These are phyloP conservation scores for Leccinum solheimii DNA, from an alignment of 1,284 basidiomycete genomes.

Conservation along the genomic window DNA sequence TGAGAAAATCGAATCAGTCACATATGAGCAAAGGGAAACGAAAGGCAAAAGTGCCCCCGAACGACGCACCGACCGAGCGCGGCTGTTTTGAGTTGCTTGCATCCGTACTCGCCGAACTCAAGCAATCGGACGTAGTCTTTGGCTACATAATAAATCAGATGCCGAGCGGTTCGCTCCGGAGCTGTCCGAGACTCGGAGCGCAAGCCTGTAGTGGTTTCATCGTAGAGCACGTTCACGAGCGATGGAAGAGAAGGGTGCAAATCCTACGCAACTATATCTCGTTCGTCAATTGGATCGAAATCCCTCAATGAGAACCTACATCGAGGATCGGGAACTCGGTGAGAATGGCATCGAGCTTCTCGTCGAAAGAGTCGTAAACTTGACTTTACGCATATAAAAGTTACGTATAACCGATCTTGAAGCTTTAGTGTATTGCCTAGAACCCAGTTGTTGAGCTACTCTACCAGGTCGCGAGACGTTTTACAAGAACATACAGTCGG, in stretches of 20 bases:
- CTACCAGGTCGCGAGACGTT: constrained; percentile 1
- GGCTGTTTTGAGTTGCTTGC: constrained; percentile 95
- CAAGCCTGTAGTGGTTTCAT: constrained; percentile 96
- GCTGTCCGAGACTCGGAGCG: constrained; percentile 71
- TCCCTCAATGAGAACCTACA: constrained; percentile 46
- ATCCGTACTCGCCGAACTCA: constrained; percentile 96
- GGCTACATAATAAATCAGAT: constrained; percentile 93
- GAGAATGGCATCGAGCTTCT: constrained; percentile 93
- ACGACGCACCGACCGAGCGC: constrained; percentile 83
- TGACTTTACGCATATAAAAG: constrained; percentile 99
- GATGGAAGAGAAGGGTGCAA: constrained; percentile 90
- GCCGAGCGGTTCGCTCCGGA: constrained; percentile 78
- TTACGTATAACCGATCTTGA: constrained; percentile 95
- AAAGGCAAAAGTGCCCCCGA: background rate
- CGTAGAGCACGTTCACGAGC: constrained; percentile 94
- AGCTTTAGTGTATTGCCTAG: constrained; percentile 96
- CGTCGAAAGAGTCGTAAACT: constrained; percentile 97
- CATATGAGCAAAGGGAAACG: background rate
- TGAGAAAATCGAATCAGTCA: constrained; percentile 29
- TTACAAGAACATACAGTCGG: constrained; percentile 68
- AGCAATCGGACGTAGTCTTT: constrained; percentile 95
- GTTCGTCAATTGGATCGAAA: background rate
- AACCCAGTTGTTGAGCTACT: background rate
- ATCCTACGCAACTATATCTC: constrained; percentile 54
- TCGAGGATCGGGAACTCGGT: constrained; percentile 97